Evolutionary conservation across 139 green algal species (phyloP), one percentile per base, ranked within the genome.

Genomic region (Zygnema cylindricum): DNA sequence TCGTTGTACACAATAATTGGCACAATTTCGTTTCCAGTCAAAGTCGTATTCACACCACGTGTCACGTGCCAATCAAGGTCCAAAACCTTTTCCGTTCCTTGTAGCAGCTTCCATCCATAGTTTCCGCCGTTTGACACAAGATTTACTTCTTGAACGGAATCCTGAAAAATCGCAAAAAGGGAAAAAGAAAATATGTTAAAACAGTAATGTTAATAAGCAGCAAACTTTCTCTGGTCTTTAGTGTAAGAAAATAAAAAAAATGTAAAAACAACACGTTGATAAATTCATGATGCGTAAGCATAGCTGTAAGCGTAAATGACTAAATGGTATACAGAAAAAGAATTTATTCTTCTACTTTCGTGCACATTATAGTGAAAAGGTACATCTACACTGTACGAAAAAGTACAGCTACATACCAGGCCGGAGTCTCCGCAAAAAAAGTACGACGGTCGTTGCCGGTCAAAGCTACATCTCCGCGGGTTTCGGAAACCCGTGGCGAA

Each of bases 51-150:
- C 16, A 21, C 35, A 40, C 73, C 73, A 21, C 35, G 73, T 21
- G 73, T 21, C 21, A 21, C 22, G 21, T 43, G 22, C 30, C 35
- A 21, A 22, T 16, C 23, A 43, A 81, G 43, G 35, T 22, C 73
- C 21, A 81, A n/a, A n/a, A n/a, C n/a, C n/a, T n/a, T n/a, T n/a
- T n/a, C n/a, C 43, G 77, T 84, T 30, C 81, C 81, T 36, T 87
- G 69, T 7, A 42, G 78, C 81, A 21, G 25, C 30, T 39, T 33
- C 81, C 81, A 87, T 7, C 81, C 81, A n/a, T 87, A 87, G 81
- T 87, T 87, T n/a, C 81, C 54, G 22, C 81, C 81, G 21, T 23
- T 84, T 30, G 43, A 81, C 36, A 87, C 43, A 35, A 87, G 23
- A 40, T 87, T 40, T 0, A 87, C 81, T 69, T 87, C 81, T 41